Evolutionary conservation across 495 filamentous ascomycete species (phyloP), one percentile per base, ranked within the genome.

Genomic region (Thermothielavioides terrestris): DNA sequence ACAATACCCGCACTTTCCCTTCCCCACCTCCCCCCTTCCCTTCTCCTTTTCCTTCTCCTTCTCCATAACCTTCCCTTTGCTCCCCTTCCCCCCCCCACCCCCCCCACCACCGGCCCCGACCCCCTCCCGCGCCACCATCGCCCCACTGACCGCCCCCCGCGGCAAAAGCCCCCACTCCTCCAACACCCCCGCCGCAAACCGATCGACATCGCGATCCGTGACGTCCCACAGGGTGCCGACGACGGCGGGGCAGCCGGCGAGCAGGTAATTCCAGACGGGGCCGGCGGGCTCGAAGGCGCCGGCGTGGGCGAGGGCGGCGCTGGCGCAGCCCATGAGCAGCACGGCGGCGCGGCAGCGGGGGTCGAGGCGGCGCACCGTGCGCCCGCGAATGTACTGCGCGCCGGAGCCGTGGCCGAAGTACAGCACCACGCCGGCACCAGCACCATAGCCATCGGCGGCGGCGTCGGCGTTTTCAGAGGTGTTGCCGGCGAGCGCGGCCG

Each of bases 321-420:
- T 88, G 55, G 79, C 85, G 65, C 92, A 98, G 18, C 92, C 92
- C 83, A 98, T 94, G 8, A 98, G 81, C 57, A 94, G 81, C 0
- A 89, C 77, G 5, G 92, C 84, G 5, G 71, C 66, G 21, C 57
- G 61, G 23, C 87, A 89, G 26, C 75, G 77, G n/a, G n/a, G n/a
- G 1, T 86, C 80, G 7, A 98, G 74, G 40, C 80, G 78, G 46
- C 85, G 84, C 54, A 97, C 77, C 1, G 86, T 87, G 25, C 83
- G 75, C 0, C 82, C 80, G 22, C 88, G 82, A 47, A 95, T 89
- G 65, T 91, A 98, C 63, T 95, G 91, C 21, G 88, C 84, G n/a
- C 90, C 92, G 55, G 84, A 89, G 40, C 92, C 92, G 65, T 98
- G 92, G 14, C 92, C 92, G 57, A 96, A 97, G 68, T 98, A 98